Evolutionary conservation across 305 asterid species (phyloP), one percentile per base, ranked within the genome.

Genomic region (Plantago coronopus): DNA sequence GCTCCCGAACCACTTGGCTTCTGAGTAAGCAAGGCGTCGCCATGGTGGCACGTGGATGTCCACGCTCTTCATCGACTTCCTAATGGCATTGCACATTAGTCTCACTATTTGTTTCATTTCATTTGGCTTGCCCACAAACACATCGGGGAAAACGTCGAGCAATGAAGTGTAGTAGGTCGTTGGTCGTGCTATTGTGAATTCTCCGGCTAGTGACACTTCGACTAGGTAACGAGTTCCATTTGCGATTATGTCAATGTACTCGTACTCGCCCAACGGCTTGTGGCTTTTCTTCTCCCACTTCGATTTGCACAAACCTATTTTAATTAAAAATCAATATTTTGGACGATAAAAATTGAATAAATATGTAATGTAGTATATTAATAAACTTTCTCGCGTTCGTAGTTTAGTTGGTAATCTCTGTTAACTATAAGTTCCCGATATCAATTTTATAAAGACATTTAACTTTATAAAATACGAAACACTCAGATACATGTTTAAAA

Each of bases 231-330:
- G 87, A 29, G 2, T 62, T 48, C 77, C 79, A 4, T 66, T 68
- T 0, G 76, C 25, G 29, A 73, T 67, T 5, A 80, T 69, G 70
- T 91, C 95, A 15, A 86, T 54, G 78, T 78, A 91, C 51, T 84
- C 95, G 69, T 88, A 78, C n/a, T 67, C 72, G 8, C 95, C 96
- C 3, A 84, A 61, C 0, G 86, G 82, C 16, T n/a, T 57, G 17
- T 66, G 27, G 2, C 78, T 85, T 4, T 21, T 57, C 57, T 86
- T 88, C 59, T 86, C 96, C 98, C 96, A 88, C 65, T 83, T 84
- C 8, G 89, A 79, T 76, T 91, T 91, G 95, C 98, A 91, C 1
- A 88, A 76, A 46, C 96, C 98, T 88, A 58, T 7, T 21, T 22
- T 11, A 29, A 4, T 18, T 19, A 8, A 14, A 10, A 59, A 8